phyloP scores from a whole-genome alignment of 176 grass and related monocot species.

The Paspalum notatum region DNA sequence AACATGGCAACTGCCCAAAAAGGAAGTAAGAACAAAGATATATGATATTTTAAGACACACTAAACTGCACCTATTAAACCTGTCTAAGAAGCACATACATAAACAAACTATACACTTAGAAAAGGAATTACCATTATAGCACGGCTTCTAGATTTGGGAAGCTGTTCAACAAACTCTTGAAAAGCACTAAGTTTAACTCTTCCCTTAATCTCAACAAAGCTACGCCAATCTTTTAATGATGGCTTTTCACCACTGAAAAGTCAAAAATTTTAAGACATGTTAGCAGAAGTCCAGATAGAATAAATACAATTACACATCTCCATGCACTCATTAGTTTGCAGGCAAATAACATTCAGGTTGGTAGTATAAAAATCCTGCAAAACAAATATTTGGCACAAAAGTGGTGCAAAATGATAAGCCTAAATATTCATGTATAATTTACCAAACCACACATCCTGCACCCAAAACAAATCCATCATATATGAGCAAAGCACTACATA shows the following conservation, averaged over 20 bases:
- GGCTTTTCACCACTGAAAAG: slow-evolving; percentile 92
- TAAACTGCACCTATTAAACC: not conserved
- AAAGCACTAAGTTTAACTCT: slow-evolving; percentile 94
- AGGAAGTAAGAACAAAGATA: not conserved
- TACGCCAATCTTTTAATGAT: slow-evolving; percentile 84
- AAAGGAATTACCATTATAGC: slow-evolving; percentile 88
- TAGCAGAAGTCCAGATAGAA: slow-evolving; percentile 35
- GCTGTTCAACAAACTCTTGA: slow-evolving; percentile 88
- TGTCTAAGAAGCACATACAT: not conserved
- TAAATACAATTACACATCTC: not conserved
- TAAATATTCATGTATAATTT: not conserved
- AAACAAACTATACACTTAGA: slow-evolving; percentile 17
- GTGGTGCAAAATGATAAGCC: not conserved
- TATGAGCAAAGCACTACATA: not conserved
- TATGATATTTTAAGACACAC: not conserved
- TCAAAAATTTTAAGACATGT: slow-evolving; percentile 31
- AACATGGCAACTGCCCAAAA: not conserved
- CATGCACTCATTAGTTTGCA: slow-evolving; percentile 25
- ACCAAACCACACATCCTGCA: not conserved
- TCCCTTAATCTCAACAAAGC: slow-evolving; percentile 96
- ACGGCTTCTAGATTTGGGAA: slow-evolving; percentile 88
- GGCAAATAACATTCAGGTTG: not conserved
- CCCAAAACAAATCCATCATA: not conserved
- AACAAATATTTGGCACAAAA: not conserved
- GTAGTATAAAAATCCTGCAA: not conserved